Conservation (phyloP, 1,284 basidiomycete species). For the Wallemia hederae region DNA sequence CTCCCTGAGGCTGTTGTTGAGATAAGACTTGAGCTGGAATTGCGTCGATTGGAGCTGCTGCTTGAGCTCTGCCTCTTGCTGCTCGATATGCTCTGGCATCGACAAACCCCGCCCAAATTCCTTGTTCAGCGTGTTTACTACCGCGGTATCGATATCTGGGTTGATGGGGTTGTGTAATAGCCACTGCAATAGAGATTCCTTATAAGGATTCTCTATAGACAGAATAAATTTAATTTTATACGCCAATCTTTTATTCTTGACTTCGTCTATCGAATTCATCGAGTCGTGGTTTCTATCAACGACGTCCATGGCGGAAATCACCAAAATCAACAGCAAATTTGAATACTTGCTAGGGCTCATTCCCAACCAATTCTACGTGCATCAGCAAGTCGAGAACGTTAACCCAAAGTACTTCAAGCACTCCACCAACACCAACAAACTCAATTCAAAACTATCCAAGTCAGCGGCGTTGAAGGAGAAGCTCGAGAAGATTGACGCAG, state of each 20-base stretch:
- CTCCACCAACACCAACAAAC: neutral
- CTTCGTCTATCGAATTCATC: neutral
- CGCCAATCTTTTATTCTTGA: neutral
- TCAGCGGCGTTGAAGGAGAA: neutral
- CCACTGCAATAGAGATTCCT: neutral
- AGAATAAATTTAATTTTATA: neutral
- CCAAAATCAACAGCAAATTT: neutral
- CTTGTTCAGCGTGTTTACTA: no score
- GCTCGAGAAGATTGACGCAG: neutral
- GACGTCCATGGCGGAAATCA: neutral
- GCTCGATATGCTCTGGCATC: neutral
- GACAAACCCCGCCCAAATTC: no score
- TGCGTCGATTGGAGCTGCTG: neutral
- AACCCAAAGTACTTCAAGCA: neutral
- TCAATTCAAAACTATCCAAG: neutral
- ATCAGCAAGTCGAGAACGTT: neutral
- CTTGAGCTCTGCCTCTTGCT: neutral
- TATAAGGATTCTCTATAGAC: neutral
- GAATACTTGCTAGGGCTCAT: neutral
- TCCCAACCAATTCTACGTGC: neutral
- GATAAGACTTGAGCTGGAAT: neutral
- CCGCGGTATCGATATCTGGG: no score
- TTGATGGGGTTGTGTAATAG: neutral
- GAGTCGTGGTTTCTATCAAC: neutral
- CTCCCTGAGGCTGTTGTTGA: neutral